These are phyloP conservation scores for Gamsiella multidivaricata DNA, from an alignment of 192 early-diverging fungal species.

Conservation along the genomic window DNA sequence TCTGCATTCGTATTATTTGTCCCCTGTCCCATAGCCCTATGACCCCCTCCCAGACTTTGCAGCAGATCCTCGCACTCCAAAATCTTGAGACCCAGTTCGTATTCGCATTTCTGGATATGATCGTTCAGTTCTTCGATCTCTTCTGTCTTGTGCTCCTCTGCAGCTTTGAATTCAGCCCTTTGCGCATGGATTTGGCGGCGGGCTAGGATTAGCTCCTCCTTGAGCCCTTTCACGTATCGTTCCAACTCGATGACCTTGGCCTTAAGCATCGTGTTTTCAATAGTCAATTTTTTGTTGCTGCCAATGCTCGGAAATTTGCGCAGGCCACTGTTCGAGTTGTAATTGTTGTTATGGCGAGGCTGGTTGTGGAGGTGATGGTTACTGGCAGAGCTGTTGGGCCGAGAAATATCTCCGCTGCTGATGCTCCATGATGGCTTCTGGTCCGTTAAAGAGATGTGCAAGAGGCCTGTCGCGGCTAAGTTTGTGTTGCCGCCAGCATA, in stretches of 20 bases:
- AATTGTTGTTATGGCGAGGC: conserved; percentile 6
- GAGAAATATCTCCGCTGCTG: not conserved
- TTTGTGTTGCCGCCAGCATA: not conserved
- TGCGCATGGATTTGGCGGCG: conserved; percentile 25
- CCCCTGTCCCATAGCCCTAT: too few relatives aligned
- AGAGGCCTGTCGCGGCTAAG: not conserved
- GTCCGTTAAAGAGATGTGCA: too few relatives aligned
- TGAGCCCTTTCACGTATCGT: conserved; percentile 38
- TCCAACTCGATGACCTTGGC: conserved; percentile 42
- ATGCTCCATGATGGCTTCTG: too few relatives aligned
- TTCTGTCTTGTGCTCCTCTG: not conserved
- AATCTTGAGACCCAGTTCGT: conserved; percentile 16
- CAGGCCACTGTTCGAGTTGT: conserved; percentile 27
- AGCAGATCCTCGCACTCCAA: conserved; percentile 16
- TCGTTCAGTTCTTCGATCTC: conserved; percentile 3
- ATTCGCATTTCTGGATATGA: conserved; percentile 15
- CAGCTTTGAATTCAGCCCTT: conserved; percentile 17
- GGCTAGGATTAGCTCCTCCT: conserved; percentile 40
- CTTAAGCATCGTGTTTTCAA: conserved; percentile 28
- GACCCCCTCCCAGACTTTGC: not conserved
- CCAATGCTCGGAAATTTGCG: conserved; percentile 37
- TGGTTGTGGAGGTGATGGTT: conserved; percentile 8
- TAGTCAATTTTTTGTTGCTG: conserved; percentile 25
- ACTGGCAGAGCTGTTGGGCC: not conserved
- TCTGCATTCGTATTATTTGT: not conserved